Conservation (phyloP, 495 filamentous ascomycete genomes). For the Chlorociboria aeruginascens region DNA sequence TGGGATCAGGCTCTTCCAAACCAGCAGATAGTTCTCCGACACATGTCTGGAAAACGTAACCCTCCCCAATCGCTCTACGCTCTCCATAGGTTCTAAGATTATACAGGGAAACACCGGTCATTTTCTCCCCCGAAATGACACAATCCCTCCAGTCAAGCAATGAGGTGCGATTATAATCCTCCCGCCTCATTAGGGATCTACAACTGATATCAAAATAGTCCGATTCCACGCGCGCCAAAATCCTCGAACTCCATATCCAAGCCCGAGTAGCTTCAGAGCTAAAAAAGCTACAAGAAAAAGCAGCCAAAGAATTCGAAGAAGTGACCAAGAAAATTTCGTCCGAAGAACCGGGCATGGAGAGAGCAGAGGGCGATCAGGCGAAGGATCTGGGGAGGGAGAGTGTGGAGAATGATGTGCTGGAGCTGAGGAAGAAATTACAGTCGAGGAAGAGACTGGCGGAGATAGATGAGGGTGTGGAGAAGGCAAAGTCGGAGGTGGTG, state of each 20-base stretch:
- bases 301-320: constrained; percentile 44
- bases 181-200: background rate
- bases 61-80: background rate
- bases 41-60: constrained; percentile 20
- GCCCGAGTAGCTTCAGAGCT: constrained; percentile 78
- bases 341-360: constrained; percentile 17
- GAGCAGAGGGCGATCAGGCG: constrained; percentile 25
- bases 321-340: constrained; percentile 50
- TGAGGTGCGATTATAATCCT: constrained; percentile 49
- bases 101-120: constrained; percentile 64
- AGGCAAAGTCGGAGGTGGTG: constrained; percentile 66
- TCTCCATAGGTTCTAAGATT: background rate
- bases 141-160: constrained; percentile 69
- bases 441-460: constrained; percentile 58
- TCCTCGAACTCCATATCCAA: constrained; percentile 81
- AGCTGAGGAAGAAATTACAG: constrained; percentile 61
- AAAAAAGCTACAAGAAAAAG: constrained; percentile 50
- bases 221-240: constrained; percentile 72
- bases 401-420: constrained; percentile 57
- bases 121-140: constrained; percentile 76
- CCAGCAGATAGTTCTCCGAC: constrained; percentile 6
- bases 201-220: constrained; percentile 39
- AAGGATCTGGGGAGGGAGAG: constrained; percentile 37
- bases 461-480: constrained; percentile 51
- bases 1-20: constrained; percentile 19